Percentiles rank a stretch among this genome's conserved stretches.
Evolutionary conservation across 441 rosid genomes (phyloP).

Genomic region (Biscutella auriculata): DNA sequence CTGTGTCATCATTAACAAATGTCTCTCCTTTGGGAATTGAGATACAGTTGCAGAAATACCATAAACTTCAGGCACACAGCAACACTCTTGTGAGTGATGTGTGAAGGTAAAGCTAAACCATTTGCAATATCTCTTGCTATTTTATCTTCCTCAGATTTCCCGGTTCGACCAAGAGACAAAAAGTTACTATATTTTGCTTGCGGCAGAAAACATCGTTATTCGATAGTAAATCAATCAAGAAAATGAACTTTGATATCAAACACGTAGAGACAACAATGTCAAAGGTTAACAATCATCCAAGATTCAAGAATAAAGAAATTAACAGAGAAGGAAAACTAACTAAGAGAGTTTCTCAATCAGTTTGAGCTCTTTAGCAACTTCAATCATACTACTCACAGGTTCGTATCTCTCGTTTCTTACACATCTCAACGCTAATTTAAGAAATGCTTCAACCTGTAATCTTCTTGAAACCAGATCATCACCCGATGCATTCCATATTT

Average conservation of each 20-base stretch:
- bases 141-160: too few relatives aligned
- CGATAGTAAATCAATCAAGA: too few relatives aligned
- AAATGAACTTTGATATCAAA: background rate
- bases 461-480: conserved; percentile 4
- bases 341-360: conserved; percentile 9
- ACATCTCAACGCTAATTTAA: conserved; percentile 17
- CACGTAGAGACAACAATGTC: background rate
- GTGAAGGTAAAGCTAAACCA: too few relatives aligned
- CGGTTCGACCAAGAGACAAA: too few relatives aligned
- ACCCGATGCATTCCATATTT: conserved; percentile 9
- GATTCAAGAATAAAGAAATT: background rate
- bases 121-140: too few relatives aligned
- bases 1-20: too few relatives aligned
- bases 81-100: too few relatives aligned
- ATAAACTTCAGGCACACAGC: too few relatives aligned
- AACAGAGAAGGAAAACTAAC: background rate
- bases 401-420: conserved; percentile 5
- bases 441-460: conserved; percentile 17
- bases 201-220: too few relatives aligned
- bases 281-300: background rate
- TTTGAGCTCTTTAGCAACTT: conserved; percentile 19
- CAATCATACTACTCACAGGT: conserved; percentile 12
- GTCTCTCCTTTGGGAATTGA: too few relatives aligned
- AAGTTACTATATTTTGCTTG: too few relatives aligned
- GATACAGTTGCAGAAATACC: too few relatives aligned